Evolutionary conservation across 1,284 basidiomycete genomes (phyloP).

Genomic region (Albatrellus sp.): DNA sequence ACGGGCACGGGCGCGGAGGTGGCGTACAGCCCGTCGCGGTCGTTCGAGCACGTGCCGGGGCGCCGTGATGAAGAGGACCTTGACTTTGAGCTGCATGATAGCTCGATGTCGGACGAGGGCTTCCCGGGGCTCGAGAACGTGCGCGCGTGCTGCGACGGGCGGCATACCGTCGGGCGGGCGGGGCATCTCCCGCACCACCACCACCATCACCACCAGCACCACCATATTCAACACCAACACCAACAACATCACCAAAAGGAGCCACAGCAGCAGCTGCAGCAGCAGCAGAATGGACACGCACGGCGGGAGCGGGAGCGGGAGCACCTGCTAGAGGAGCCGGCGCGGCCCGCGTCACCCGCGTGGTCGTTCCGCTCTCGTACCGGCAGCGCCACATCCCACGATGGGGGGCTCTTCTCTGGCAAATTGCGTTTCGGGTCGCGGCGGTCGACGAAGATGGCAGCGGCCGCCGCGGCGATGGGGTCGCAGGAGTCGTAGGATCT

Average conservation of each 20-base stretch:
- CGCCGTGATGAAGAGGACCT: constrained; percentile 43
- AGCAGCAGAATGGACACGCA: constrained; percentile 12
- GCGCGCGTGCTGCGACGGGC: constrained; percentile 88
- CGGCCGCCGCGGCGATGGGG: neutral
- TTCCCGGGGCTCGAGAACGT: constrained; percentile 95
- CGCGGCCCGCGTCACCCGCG: constrained; percentile 59
- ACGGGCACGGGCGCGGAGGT: constrained; percentile 46
- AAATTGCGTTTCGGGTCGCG: constrained; percentile 47
- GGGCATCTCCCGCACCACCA: constrained; percentile 48
- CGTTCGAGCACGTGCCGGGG: constrained; percentile 48
- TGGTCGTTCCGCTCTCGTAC: constrained; percentile 73
- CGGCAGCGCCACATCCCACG: constrained; percentile 55
- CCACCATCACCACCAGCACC: constrained; percentile 32
- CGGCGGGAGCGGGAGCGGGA: constrained; percentile 13
- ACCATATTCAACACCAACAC: constrained; percentile 23
- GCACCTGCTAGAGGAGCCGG: constrained; percentile 35
- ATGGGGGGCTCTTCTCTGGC: constrained; percentile 51
- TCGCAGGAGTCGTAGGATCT: neutral
- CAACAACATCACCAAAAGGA: too few relatives aligned
- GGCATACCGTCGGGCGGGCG: constrained; percentile 67
- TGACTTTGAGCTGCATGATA: constrained; percentile 72
- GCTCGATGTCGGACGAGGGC: constrained; percentile 64
- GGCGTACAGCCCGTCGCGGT: constrained; percentile 54
- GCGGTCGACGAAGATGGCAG: constrained; percentile 45
- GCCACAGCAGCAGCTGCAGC: constrained; percentile 16